These are phyloP conservation scores for Colletotrichum acutatum DNA, from an alignment of 2,329 filamentous ascomycete species.

Conservation along the genomic window DNA sequence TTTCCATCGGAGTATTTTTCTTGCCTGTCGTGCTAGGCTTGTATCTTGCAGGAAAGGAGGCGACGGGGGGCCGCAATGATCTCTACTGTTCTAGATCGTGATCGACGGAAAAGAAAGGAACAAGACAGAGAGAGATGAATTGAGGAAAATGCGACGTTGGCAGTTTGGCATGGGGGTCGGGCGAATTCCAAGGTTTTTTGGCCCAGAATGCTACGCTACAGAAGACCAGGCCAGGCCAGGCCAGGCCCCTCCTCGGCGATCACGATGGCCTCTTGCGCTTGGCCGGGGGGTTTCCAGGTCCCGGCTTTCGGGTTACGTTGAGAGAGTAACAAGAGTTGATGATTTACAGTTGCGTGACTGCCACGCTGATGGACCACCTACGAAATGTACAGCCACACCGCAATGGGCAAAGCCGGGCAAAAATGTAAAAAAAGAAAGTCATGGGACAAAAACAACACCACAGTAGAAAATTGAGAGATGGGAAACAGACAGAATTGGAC, in stretches of 20 bases:
- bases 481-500: too few relatives aligned
- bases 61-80: too few relatives aligned
- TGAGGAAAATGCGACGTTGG: background rate
- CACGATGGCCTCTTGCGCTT: too few relatives aligned
- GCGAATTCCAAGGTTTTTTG: background rate
- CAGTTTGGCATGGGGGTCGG: background rate
- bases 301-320: too few relatives aligned
- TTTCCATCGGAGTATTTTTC: background rate
- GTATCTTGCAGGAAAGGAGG: too few relatives aligned
- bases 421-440: background rate
- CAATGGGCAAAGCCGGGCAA: too few relatives aligned
- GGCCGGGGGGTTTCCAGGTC: too few relatives aligned
- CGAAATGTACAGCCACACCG: too few relatives aligned
- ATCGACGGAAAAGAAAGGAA: constrained; percentile 1
- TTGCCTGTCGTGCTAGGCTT: background rate
- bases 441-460: background rate
- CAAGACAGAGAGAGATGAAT: background rate
- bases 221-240: background rate
- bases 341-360: background rate
- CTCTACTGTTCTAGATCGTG: constrained; percentile 8
- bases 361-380: background rate
- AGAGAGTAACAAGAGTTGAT: background rate
- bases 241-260: background rate
- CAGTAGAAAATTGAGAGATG: background rate
- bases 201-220: background rate